Evolutionary conservation across 2,329 filamentous ascomycete species (phyloP).

Genomic region (Venturia asperata): DNA sequence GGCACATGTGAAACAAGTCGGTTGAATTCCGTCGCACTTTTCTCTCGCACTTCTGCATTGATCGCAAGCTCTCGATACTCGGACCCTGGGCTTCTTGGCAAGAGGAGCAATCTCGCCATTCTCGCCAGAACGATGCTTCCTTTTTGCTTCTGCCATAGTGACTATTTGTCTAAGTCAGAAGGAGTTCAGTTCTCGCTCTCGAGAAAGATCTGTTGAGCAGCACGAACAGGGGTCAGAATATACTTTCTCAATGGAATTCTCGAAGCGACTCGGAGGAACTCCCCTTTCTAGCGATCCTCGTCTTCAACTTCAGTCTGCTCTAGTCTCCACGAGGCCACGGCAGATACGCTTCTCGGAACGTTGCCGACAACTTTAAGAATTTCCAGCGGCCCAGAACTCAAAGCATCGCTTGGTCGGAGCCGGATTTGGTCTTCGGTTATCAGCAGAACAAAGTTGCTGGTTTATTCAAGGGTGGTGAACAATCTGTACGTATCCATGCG

Average conservation of each 20-base stretch:
- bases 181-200: not conserved
- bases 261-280: not conserved
- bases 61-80: constrained; percentile 37
- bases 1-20: constrained; percentile 60
- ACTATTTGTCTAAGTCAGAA: not conserved
- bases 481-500: not conserved
- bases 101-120: constrained; percentile 1
- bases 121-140: constrained; percentile 7
- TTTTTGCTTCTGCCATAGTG: constrained; percentile 13
- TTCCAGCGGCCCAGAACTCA: not conserved
- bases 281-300: not conserved
- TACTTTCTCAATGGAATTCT: not conserved
- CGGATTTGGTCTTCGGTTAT: not conserved
- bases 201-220: not conserved
- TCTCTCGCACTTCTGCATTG: constrained; percentile 61
- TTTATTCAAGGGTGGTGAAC: not conserved
- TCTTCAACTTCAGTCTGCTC: not conserved
- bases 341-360: not conserved
- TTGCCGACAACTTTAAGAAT: not conserved
- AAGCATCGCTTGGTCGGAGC: not conserved
- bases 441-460: not conserved
- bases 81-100: constrained; percentile 9
- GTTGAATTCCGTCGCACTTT: constrained; percentile 64
- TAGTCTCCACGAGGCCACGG: not conserved
- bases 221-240: not conserved